Base-by-base conservation (phyloP, 176 grass and related monocot species). In the Lolium rigidum region DNA sequence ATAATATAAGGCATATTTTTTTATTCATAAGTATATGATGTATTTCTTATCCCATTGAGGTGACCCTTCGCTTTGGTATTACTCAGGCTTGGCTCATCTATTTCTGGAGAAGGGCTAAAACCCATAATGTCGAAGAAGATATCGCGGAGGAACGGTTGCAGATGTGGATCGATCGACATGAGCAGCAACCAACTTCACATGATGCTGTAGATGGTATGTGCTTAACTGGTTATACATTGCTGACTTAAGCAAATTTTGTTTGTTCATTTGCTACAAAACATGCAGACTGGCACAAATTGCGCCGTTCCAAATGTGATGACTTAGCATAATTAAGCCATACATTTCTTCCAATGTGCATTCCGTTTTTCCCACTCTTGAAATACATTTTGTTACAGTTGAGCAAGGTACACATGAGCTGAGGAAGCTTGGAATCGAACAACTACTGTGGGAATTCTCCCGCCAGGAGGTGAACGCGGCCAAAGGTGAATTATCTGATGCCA, bases 91-190 rank as follows among this genome's bases (percentile, higher is more conserved):
- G 97, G 97, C 88, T 96, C 16, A 82, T 85, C 31, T 99, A 96
- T 74, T 99, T 94, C 70, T 99, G 97, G 97, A 91, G 78, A 91
- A 94, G 94, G 86, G 94, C 97, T 86, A 91, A 90, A 88, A 63
- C 41, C 44, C 86, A 99, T 76, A 85, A 81, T 67, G 79, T 96
- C 47, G 97, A 99, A 84, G 83, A 95, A 69, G 97, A 96, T 86
- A 99, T 99, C 43, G 90, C 97, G 1, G 93, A 99, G 49, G 97
- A 99, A 59, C 77, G 88, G 39, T 81, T 94, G 64, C 90, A 94
- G 67, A 90, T 91, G 83, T 99, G 97, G 94, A 91, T 91, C 17
- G 84, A 91, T 74, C 75, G 90, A 66, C 80, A 93, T 51, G 88
- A 62, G 18, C 90, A 91, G 81, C 63, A 92, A 80, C 90, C 94